Conservation (phyloP, 139 green algal genomes). For the Micractinium conductrix region DNA sequence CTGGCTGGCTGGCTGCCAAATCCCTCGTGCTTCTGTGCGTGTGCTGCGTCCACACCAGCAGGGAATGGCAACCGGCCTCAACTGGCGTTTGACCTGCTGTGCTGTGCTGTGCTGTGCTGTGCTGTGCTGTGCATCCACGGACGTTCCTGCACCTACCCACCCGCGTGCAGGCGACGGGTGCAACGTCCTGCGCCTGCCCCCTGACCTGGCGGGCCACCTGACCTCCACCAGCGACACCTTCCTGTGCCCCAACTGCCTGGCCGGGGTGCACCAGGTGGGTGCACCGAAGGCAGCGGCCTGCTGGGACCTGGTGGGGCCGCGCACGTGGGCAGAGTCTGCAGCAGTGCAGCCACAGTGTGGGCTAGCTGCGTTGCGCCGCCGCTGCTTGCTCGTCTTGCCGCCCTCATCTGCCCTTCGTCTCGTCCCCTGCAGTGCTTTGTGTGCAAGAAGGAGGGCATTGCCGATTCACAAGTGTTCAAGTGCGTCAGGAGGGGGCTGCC, state of each 20-base stretch:
- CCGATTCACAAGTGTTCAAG: constrained; percentile 28
- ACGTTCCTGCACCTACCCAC: background rate
- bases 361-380: no score
- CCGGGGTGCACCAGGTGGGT: constrained; percentile 33
- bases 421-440: constrained; percentile 41
- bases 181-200: constrained; percentile 46
- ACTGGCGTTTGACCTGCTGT: no score
- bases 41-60: no score
- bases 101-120: no score
- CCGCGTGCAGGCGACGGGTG: constrained; percentile 19
- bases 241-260: constrained; percentile 57
- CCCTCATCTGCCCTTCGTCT: no score
- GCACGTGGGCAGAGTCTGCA: background rate
- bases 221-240: constrained; percentile 24
- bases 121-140: no score
- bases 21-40: no score
- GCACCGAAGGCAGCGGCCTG: no score
- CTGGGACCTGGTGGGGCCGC: no score
- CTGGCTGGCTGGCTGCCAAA: no score
- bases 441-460: constrained; percentile 49
- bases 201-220: constrained; percentile 20
- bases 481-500: background rate
- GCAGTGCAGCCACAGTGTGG: background rate
- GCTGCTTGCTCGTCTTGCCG: no score
- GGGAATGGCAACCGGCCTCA: no score